Percentiles rank a stretch among this genome's conserved stretches.
Evolutionary conservation across 345 rosid genomes (phyloP).

Genomic region (Citrus medica): DNA sequence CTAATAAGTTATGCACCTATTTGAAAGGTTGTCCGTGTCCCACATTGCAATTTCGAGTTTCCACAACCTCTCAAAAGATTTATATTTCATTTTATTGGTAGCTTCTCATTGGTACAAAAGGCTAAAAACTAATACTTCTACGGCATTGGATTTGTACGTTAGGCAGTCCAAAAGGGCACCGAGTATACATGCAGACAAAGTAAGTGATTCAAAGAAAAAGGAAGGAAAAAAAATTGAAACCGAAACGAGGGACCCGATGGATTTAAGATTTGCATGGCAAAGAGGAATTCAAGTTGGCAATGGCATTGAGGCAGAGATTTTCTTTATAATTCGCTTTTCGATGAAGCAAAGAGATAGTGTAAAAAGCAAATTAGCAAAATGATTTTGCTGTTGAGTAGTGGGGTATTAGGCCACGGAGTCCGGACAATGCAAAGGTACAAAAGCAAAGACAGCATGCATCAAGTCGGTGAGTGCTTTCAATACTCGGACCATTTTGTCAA

Average conservation of each 20-base stretch:
- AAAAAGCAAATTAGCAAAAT: background rate
- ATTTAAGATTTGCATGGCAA: background rate
- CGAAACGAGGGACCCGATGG: background rate
- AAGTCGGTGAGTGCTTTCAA: background rate
- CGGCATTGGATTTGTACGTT: no score
- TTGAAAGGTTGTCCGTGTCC: no score
- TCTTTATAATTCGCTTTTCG: conserved; percentile 13
- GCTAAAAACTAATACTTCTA: background rate
- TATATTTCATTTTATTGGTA: background rate
- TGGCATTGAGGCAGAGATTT: conserved; percentile 6
- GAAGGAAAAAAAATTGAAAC: no score
- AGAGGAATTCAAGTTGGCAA: background rate
- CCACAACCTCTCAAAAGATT: no score
- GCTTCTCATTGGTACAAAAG: background rate
- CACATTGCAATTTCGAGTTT: no score
- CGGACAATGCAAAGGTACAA: conserved; percentile 23
- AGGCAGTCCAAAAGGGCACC: background rate
- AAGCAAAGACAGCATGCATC: background rate
- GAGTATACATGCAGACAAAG: background rate
- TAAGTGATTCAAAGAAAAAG: background rate
- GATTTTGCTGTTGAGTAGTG: background rate
- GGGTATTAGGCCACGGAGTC: conserved; percentile 12
- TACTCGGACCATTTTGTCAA: background rate
- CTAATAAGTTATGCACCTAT: no score
- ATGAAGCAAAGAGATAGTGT: conserved; percentile 10